Conservation (phyloP, 306 rosid genomes). For the Sophora flavescens region DNA sequence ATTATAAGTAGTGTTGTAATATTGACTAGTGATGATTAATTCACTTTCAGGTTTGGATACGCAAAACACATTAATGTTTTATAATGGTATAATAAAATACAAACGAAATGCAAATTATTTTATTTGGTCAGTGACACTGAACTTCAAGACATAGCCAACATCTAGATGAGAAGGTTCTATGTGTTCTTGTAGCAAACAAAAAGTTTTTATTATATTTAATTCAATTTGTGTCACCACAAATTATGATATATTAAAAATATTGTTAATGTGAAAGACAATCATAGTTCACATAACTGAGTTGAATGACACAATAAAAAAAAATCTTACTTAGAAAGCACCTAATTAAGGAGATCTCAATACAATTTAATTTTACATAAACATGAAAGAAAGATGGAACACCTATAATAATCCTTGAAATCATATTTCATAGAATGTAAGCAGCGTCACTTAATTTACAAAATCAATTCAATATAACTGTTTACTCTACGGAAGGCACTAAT, state of each 20-base stretch:
- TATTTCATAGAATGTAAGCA: neutral
- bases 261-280: too few relatives aligned
- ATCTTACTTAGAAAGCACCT: too few relatives aligned
- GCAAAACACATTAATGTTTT: neutral
- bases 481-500: neutral
- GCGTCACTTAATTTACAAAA: neutral
- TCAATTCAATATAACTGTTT: neutral
- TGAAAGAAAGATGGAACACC: neutral
- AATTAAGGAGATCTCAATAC: neutral
- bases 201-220: too few relatives aligned
- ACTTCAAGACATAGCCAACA: neutral
- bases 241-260: too few relatives aligned
- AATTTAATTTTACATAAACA: neutral
- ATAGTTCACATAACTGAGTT: too few relatives aligned
- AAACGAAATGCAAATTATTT: neutral
- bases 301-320: too few relatives aligned
- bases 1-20: slow-evolving; percentile 11
- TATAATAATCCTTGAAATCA: neutral
- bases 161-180: too few relatives aligned
- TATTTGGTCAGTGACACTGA: slow-evolving; percentile 7
- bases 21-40: neutral
- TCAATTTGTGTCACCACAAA: too few relatives aligned
- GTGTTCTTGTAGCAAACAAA: too few relatives aligned
- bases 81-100: neutral
- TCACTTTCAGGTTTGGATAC: slow-evolving; percentile 22